These are phyloP conservation scores for Calonectria ilicicola DNA, from an alignment of 2,329 filamentous ascomycete genomes.

Conservation along the genomic window DNA sequence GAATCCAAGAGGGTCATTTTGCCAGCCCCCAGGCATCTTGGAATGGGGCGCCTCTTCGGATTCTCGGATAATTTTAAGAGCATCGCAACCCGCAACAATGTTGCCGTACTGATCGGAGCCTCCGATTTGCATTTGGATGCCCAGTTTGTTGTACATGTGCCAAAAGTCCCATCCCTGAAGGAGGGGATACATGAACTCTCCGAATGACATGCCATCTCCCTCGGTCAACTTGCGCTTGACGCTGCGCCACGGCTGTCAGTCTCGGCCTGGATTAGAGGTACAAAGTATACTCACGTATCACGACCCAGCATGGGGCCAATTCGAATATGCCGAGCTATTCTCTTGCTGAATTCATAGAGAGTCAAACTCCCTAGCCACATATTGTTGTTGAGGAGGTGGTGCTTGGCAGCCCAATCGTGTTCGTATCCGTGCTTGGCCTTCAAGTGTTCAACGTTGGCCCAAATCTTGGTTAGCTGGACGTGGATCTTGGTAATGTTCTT, in stretches of 20 bases:
- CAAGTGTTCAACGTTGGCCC: conserved; percentile 77
- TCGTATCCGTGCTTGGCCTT: conserved; percentile 74
- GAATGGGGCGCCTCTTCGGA: conserved; percentile 60
- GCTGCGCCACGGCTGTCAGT: conserved; percentile 43
- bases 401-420: conserved; percentile 73
- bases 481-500: conserved; percentile 77
- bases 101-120: conserved; percentile 98
- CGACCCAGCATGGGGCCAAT: conserved; percentile 89
- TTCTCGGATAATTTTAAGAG: conserved; percentile 80
- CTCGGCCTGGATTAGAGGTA: not conserved
- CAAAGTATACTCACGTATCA: conserved; percentile 76
- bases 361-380: conserved; percentile 82
- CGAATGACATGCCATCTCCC: conserved; percentile 92
- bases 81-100: conserved; percentile 89
- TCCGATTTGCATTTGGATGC: conserved; percentile 88
- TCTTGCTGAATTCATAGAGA: conserved; percentile 80
- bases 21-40: conserved; percentile 54
- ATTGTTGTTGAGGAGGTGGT: conserved; percentile 82
- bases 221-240: conserved; percentile 87
- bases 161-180: conserved; percentile 98
- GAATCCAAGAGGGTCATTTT: conserved; percentile 80
- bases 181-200: conserved; percentile 93
- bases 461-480: conserved; percentile 78
- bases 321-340: conserved; percentile 79
- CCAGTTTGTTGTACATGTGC: conserved; percentile 77